Conservation (phyloP, 139 green algal genomes). For the Volvox reticuliferus region DNA sequence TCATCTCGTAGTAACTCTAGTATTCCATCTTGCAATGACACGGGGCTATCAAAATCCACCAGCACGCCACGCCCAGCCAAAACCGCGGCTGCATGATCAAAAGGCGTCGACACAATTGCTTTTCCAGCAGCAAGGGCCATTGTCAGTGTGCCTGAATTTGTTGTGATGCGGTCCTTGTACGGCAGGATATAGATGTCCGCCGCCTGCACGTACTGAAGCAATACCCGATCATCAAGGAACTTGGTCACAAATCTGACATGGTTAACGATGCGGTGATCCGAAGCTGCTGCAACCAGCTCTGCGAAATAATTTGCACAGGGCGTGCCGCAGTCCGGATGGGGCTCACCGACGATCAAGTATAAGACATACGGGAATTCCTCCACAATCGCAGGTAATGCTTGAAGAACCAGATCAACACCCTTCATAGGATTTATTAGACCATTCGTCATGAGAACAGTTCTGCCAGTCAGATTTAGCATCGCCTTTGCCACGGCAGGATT, state of each 20-base stretch:
- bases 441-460: neutral
- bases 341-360: neutral
- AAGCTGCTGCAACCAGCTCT: neutral
- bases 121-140: neutral
- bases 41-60: neutral
- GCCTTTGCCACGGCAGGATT: neutral
- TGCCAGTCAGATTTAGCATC: neutral
- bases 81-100: neutral
- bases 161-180: neutral
- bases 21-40: neutral
- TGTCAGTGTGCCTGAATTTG: neutral
- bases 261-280: neutral
- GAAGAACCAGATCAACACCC: neutral
- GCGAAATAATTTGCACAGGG: neutral
- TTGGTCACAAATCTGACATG: neutral
- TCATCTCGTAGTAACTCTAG: neutral
- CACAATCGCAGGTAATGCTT: neutral
- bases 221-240: neutral
- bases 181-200: neutral
- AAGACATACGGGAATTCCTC: neutral
- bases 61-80: neutral
- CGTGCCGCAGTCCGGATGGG: neutral
- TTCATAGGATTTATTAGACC: neutral
- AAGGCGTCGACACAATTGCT: neutral
- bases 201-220: neutral